Percentiles rank a stretch among this genome's conserved stretches.
phyloP scores from a whole-genome alignment of 1,139 yeast genomes.

The Debaryomyces psychrophilus region DNA sequence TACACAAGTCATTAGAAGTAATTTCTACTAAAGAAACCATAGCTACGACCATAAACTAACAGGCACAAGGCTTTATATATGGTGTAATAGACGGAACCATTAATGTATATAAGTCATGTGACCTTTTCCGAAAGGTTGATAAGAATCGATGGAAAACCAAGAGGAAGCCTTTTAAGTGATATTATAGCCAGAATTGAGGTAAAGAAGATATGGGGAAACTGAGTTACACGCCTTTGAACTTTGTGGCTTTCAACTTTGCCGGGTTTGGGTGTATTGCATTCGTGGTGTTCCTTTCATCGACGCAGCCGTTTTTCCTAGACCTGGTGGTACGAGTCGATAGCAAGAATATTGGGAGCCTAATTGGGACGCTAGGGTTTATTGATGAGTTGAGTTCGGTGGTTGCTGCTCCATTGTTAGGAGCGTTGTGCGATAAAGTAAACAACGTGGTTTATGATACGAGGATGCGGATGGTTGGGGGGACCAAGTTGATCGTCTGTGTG shows the following conservation, averaged over 20 bases:
- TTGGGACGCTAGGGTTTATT: slow-evolving; percentile 63
- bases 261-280: slow-evolving; percentile 59
- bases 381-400: slow-evolving; percentile 62
- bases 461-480: slow-evolving; percentile 39
- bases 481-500: slow-evolving; percentile 52
- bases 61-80: neutral
- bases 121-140: slow-evolving; percentile 4
- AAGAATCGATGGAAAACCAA: neutral
- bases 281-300: slow-evolving; percentile 66
- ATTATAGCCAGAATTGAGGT: neutral
- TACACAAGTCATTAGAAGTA: neutral
- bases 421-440: slow-evolving; percentile 57
- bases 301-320: slow-evolving; percentile 68
- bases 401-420: slow-evolving; percentile 66
- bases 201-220: slow-evolving; percentile 3
- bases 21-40: neutral
- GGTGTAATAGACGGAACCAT: neutral
- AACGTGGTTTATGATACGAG: slow-evolving; percentile 13
- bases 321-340: slow-evolving; percentile 53
- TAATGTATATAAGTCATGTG: neutral
- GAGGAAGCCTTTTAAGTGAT: neutral
- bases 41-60: neutral
- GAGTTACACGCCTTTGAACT: slow-evolving; percentile 23
- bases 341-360: slow-evolving; percentile 52
- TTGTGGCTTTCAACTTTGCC: slow-evolving; percentile 29